Percentiles rank a stretch among this genome's conserved stretches.
Conservation (phyloP, 2,329 filamentous ascomycete genomes). For the Aspergillus texensis region DNA sequence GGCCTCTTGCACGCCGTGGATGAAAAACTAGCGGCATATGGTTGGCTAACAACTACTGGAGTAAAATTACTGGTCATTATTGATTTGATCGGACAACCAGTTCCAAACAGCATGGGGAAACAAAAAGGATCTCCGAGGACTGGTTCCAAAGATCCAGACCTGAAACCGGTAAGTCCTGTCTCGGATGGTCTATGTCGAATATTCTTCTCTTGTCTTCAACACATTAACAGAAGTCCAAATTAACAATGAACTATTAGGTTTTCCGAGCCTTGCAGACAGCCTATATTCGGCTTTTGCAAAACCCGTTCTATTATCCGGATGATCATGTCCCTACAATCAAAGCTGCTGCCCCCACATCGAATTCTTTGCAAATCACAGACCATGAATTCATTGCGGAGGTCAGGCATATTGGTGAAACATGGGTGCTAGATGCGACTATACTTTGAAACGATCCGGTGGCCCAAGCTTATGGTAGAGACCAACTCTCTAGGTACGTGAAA, state of each 20-base stretch:
- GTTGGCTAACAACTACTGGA: slow-evolving; percentile 94
- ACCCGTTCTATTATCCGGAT: slow-evolving; percentile 92
- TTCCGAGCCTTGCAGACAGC: slow-evolving; percentile 92
- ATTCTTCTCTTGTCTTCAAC: background rate
- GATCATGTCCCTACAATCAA: slow-evolving; percentile 68
- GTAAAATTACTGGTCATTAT: slow-evolving; percentile 88
- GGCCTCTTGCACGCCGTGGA: slow-evolving; percentile 91
- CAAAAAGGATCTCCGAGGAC: slow-evolving; percentile 50
- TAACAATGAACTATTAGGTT: slow-evolving; percentile 52
- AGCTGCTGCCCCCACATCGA: slow-evolving; percentile 44
- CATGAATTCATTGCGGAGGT: slow-evolving; percentile 80
- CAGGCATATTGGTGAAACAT: slow-evolving; percentile 79
- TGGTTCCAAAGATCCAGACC: slow-evolving; percentile 80
- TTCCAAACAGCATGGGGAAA: slow-evolving; percentile 36
- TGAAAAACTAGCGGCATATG: slow-evolving; percentile 90
- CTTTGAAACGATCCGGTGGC: background rate
- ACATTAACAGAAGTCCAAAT: background rate
- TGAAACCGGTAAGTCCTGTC: slow-evolving; percentile 69
- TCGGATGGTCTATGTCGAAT: background rate
- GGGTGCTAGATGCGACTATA: slow-evolving; percentile 70
- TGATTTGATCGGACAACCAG: slow-evolving; percentile 77
- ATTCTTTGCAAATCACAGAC: slow-evolving; percentile 73
- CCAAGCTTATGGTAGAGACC: background rate
- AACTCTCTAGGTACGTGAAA: background rate
- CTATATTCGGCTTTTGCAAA: slow-evolving; percentile 85